phyloP scores from a whole-genome alignment of 2,329 filamentous ascomycete species.

The Fusarium humuli region DNA sequence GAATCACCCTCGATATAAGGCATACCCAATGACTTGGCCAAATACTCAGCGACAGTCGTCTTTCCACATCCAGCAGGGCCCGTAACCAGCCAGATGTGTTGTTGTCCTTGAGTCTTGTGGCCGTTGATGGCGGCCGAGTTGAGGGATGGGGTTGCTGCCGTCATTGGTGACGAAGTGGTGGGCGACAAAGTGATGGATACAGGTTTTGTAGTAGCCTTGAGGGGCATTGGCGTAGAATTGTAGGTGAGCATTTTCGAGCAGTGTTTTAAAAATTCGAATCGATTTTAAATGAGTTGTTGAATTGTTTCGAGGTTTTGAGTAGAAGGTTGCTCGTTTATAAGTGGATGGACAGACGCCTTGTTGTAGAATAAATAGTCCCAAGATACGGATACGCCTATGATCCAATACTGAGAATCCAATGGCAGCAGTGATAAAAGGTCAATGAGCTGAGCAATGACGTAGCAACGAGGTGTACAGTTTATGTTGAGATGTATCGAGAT shows the following conservation, averaged over 20 bases:
- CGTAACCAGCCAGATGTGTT: constrained; percentile 85
- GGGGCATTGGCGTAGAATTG: constrained; percentile 58
- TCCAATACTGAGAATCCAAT: constrained; percentile 2
- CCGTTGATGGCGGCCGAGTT: constrained; percentile 49
- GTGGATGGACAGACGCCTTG: background rate
- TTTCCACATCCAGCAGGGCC: constrained; percentile 85
- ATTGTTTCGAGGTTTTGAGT: background rate
- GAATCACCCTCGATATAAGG: constrained; percentile 84
- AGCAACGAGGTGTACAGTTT: constrained; percentile 18
- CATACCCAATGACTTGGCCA: constrained; percentile 71
- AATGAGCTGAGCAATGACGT: constrained; percentile 22
- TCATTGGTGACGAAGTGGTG: constrained; percentile 41
- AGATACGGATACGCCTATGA: background rate
- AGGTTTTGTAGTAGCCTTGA: constrained; percentile 55
- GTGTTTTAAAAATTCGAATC: constrained; percentile 9
- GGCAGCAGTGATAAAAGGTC: constrained; percentile 17
- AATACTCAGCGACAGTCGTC: constrained; percentile 76
- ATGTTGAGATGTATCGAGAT: background rate
- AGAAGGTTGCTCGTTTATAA: background rate
- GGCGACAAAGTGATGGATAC: constrained; percentile 42
- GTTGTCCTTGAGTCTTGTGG: constrained; percentile 53
- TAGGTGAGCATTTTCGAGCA: constrained; percentile 61
- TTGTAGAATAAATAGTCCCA: background rate
- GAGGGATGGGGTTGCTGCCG: constrained; percentile 40
- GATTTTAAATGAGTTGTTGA: background rate